Base-by-base conservation (phyloP, 23 red algal species). In the Agarophyton chilense region DNA sequence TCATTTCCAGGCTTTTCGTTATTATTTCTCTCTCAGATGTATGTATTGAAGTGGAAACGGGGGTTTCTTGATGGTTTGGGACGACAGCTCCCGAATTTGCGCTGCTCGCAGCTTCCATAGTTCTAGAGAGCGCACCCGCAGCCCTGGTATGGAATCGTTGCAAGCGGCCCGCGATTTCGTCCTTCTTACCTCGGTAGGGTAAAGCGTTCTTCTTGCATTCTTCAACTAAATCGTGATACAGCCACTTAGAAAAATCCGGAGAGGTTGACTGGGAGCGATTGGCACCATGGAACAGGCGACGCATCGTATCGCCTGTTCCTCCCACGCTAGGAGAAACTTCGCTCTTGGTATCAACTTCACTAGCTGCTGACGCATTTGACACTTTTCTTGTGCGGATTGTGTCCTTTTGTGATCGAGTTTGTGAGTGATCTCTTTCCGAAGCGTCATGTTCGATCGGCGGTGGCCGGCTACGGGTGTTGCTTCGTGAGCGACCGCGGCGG, bases 181-280 rank as follows among this genome's bases (percentile, higher is more conserved):
- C 68, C 47, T 74, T 74, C 24, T 49, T 74, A 10, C 68, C 68
- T 43, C 68, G 68, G 43, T 10, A 46, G 17, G 68, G 68, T 29
- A 74, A 74, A 21, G 39, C 68, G 43, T 74, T 74, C 41, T 49
- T 43, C 41, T 49, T 74, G 41, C 68, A 74, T 74, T 74, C 68
- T 26, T 43, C 38, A 12, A 74, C 43, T 28, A 74, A 16, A 19
- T 74, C 40, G 0, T 46, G n/a, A 21, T 49, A 46, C 10, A 39
- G 21, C 68, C 68, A 74, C 7, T 22, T 74, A 1, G 68, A 43
- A 13, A 74, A 74, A 47, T 74, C 41, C 21, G 41, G 68, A 49
- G 68, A 43, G 68, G 39, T 74, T 43, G 68, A 46, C 43, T 74
- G 68, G 68, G 68, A 26, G 38, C 4, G 21, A 4, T 45, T 18